Base-by-base conservation (phyloP, 202 grass and related monocot species). In the Eragrostis tef region DNA sequence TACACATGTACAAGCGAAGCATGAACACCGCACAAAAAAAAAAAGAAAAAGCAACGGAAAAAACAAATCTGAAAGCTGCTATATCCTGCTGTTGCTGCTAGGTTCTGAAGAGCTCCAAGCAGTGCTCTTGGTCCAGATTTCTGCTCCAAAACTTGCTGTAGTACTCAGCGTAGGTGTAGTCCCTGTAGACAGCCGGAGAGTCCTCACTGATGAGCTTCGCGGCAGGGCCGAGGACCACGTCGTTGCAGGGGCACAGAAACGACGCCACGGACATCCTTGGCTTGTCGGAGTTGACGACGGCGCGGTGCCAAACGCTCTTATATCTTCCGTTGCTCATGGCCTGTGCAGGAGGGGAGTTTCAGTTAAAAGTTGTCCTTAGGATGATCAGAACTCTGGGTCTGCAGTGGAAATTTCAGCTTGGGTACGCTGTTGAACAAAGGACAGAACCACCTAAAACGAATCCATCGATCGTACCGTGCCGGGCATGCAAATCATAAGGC, bases 101-200 rank as follows among this genome's bases (percentile, higher is more conserved):
- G 34, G 80, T 81, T 64, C 86, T 93, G 78, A 97, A 97, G 31
- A 97, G 84, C 73, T 97, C 94, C 57, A 97, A 68, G 49, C 92
- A 97, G 66, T 97, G 94, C 39, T 94, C 90, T 34, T 97, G 90
- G 77, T 97, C 94, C 75, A 97, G 72, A 63, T 94, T 97, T 44
- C 94, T 84, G 79, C 92, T 97, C 92, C 94, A 97, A 57, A 97
- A 94, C 73, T 88, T 97, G 66, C 74, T 76, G 84, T 97, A 97
- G 71, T 97, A 97, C 72, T 97, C 94, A 13, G 87, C 86, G 9
- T 97, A 97, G 3, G 94, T 94, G 78, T 94, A 97, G 72, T 79
- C 90, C 19, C 86, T 79, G 74, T 97, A 97, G 70, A 94, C 60
- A 1, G 92, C 92, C 3, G 88, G 79, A 1, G 88, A 77, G 17